Evolutionary conservation across 495 filamentous ascomycete genomes (phyloP), one percentile per base, ranked within the genome.

Genomic region (Penicillium simplicissimum): DNA sequence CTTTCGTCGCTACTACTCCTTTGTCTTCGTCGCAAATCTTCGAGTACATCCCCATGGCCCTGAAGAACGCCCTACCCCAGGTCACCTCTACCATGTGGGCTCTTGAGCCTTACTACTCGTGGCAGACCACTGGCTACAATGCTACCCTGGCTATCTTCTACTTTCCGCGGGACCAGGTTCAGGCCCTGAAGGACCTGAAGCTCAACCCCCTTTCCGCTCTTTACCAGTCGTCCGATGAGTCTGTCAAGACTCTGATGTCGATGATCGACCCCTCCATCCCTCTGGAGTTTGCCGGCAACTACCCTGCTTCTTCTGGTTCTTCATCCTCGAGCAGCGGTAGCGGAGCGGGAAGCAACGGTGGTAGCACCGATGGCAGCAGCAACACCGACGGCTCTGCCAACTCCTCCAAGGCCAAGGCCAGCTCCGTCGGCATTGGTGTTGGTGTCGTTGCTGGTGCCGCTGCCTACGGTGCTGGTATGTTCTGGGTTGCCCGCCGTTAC

Each of bases 391-490:
- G 81, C 37, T 78, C 81, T 53, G 79, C 75, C 63, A 75, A 73
- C 74, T 79, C 73, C 51, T 82, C 85, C 34, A 73, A 77, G 42
- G 78, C 82, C 25, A 84, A 84, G 54, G 85, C 86, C 57, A 90
- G 88, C 68, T 94, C 90, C n/a, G 89, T 91, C 51, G 92, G 89
- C 64, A 92, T 97, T 71, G 91, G 87, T 51, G 77, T 88, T 49
- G 90, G 88, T 66, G 88, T 90, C 55, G 85, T 92, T 34, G 85
- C 82, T 43, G 92, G 92, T 68, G 92, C 92, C 15, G 87, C 88
- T 48, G 90, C 88, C n/a, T 98, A 98, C 67, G 96, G 93, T 71
- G 94, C 91, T n/a, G 96, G 91, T 73, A 98, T 98, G 95, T 96
- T 98, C 77, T 89, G 93, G 72, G 85, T 98, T 64, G 95, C 95